A percentile compares a stretch with the other conserved stretches of the same genome.
These are phyloP conservation scores for Vanilla planifolia DNA, from an alignment of 106 monocot species.

Conservation along the genomic window DNA sequence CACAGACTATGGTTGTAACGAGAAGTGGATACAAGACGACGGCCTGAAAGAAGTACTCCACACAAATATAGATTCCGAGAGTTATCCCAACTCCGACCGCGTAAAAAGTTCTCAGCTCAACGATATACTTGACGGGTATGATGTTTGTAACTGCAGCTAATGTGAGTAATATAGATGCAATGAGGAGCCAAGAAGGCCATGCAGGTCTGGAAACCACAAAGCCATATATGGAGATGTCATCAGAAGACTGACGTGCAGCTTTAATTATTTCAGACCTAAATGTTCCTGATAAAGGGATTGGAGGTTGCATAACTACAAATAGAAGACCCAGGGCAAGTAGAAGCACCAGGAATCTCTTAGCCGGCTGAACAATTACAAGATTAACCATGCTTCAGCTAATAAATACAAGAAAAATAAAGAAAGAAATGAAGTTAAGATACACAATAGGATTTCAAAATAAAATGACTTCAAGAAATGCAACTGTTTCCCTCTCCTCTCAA, in stretches of 20 bases:
- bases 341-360: slow-evolving; percentile 74
- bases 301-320: slow-evolving; percentile 83
- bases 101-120: slow-evolving; percentile 80
- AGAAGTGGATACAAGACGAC: slow-evolving; percentile 73
- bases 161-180: slow-evolving; percentile 68
- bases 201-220: slow-evolving; percentile 62
- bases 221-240: slow-evolving; percentile 90
- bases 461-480: no score
- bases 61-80: slow-evolving; percentile 75
- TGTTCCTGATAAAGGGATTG: slow-evolving; percentile 79
- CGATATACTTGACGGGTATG: slow-evolving; percentile 87
- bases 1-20: slow-evolving; percentile 59
- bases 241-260: slow-evolving; percentile 73
- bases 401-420: not conserved
- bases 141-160: slow-evolving; percentile 76
- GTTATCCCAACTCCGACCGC: slow-evolving; percentile 72
- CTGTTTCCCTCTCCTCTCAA: no score
- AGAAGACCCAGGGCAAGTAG: slow-evolving; percentile 64
- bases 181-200: slow-evolving; percentile 97
- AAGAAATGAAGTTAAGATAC: no score
- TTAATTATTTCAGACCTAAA: slow-evolving; percentile 72
- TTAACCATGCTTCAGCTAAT: not conserved
- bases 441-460: no score
- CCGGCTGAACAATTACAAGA: slow-evolving; percentile 38
- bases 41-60: slow-evolving; percentile 83